Base-by-base conservation (phyloP, 495 filamentous ascomycete species). In the Filosporella fistucella region DNA sequence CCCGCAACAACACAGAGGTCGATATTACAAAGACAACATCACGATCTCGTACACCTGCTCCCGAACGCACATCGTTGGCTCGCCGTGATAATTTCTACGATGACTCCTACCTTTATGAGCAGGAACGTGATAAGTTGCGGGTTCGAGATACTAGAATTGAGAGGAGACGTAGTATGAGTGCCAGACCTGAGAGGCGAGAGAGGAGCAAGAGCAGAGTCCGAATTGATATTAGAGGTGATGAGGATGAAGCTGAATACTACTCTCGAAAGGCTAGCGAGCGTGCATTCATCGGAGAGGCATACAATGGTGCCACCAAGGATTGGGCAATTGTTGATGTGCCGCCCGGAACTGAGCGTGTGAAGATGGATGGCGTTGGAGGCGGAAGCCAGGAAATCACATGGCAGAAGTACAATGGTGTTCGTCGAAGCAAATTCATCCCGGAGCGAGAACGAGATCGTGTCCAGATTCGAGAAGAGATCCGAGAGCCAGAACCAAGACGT, bases 281-380 rank as follows among this genome's bases (percentile, higher is more conserved):
- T 10, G 77, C 69, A 24, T 75, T 72, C 51, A 74, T 78, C 54
- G 84, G 82, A 42, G 84, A 88, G 66, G 84, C 80, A 18, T 75
- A 67, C 50, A 72, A 82, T 57, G 84, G 84, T 45, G 76, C 73
- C 21, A 88, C 84, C 30, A 77, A 70, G 53, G 80, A 86, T 58
- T 89, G 86, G 79, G 70, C 75, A 42, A 86, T 90, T 45, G 78
- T 90, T 17, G 86, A 91, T 62, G 83, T 91, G 23, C 86, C 86
- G 4, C 84, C 85, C 12, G 86, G 86, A 43, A 91, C 85, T 0
- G 78, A 83, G 61, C 71, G 84, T 30, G 85, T 91, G 34, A 70
- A 71, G 30, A 82, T 91, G 76, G 84, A 91, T 56, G 84, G 85
- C 48, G 72, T 75, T 16, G 85, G 85, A 22, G 83, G 84, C 37